phyloP scores from a whole-genome alignment of 176 grass and related monocot species.

The Bromus sterilis region DNA sequence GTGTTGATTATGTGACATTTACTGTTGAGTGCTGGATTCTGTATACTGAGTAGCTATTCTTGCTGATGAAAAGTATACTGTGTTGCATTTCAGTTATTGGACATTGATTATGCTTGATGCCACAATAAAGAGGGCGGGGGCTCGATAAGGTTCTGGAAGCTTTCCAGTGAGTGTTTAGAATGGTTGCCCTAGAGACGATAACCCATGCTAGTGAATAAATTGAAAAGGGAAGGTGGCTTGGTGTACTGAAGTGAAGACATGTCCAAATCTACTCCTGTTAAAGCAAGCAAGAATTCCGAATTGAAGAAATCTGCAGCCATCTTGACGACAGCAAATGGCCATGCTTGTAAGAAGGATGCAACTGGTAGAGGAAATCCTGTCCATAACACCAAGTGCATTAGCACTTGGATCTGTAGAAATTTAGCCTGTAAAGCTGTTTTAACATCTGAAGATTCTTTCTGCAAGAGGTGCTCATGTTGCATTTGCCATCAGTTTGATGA shows the following conservation, averaged over 20 bases:
- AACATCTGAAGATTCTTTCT: conserved; percentile 71
- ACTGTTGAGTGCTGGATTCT: conserved; percentile 11
- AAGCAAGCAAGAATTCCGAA: conserved; percentile 55
- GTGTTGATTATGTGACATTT: conserved; percentile 18
- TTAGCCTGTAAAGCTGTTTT: conserved; percentile 91
- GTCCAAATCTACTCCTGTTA: conserved; percentile 42
- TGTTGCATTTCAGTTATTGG: conserved; percentile 16
- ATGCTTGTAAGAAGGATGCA: conserved; percentile 34
- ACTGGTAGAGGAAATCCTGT: conserved; percentile 24
- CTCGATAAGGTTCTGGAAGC: background rate
- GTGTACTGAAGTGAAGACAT: conserved; percentile 43
- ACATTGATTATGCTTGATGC: background rate
- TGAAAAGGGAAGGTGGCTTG: conserved; percentile 22
- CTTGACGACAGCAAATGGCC: conserved; percentile 26
- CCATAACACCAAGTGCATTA: conserved; percentile 26
- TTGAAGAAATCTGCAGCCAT: conserved; percentile 55
- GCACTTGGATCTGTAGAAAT: conserved; percentile 92
- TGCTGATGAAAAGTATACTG: conserved; percentile 25
- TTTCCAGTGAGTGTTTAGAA: conserved; percentile 14
- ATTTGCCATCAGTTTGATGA: conserved; percentile 98
- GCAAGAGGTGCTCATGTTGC: conserved; percentile 98
- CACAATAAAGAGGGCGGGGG: background rate
- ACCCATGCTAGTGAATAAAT: conserved; percentile 38
- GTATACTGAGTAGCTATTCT: background rate
- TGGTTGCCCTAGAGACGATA: conserved; percentile 17